Conservation (phyloP, 1,139 yeast species). For the Taiozyma sp. region DNA sequence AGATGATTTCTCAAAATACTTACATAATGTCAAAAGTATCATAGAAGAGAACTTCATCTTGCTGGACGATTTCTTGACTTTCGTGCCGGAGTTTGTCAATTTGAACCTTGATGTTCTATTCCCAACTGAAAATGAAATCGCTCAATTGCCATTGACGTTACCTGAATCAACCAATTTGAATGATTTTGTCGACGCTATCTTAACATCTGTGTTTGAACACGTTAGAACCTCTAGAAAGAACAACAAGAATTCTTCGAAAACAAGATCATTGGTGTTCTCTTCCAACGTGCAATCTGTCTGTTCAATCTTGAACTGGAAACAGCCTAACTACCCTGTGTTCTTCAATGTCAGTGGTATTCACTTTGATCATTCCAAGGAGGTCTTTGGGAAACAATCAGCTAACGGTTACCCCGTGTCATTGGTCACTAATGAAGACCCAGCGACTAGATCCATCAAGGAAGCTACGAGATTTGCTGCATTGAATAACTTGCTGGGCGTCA, state of each 20-base stretch:
- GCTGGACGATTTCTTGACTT: constrained; percentile 50
- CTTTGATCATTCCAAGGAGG: constrained; percentile 30
- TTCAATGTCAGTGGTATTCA: constrained; percentile 70
- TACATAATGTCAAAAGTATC: constrained; percentile 20
- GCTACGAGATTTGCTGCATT: constrained; percentile 70
- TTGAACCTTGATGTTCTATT: constrained; percentile 76
- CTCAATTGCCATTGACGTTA: constrained; percentile 46
- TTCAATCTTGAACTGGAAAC: constrained; percentile 94
- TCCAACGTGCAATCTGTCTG: constrained; percentile 87
- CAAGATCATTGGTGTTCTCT: constrained; percentile 71
- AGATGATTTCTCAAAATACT: constrained; percentile 9
- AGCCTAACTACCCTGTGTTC: constrained; percentile 94
- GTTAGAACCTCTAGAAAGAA: constrained; percentile 47
- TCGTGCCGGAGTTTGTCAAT: constrained; percentile 55
- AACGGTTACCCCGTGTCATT: constrained; percentile 29
- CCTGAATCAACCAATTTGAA: constrained; percentile 52
- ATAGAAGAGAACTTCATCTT: constrained; percentile 50
- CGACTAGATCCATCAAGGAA: constrained; percentile 52
- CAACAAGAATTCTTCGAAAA: constrained; percentile 21
- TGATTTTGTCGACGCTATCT: constrained; percentile 67
- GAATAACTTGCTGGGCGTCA: constrained; percentile 81
- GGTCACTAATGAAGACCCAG: constrained; percentile 32
- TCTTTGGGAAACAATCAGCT: constrained; percentile 32
- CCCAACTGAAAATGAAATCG: constrained; percentile 70
- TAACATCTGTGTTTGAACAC: constrained; percentile 73